Percentiles rank a stretch among this genome's conserved stretches.
Conservation (phyloP, 192 early-diverging fungal genomes). For the Gigaspora rosea region DNA sequence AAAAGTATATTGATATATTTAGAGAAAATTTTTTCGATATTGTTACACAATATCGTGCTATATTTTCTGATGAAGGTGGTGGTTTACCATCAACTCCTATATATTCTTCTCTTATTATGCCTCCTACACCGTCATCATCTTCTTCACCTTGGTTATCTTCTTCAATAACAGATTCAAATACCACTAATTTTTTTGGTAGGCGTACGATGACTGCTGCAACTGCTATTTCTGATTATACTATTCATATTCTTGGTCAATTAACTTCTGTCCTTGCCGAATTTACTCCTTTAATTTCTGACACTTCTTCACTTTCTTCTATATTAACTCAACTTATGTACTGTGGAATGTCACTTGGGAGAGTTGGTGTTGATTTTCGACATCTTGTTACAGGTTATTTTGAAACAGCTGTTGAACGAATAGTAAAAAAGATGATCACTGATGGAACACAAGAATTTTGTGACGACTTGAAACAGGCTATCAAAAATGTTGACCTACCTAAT, state of each 20-base stretch:
- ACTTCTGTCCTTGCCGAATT: conserved; percentile 66
- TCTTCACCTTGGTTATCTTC: conserved; percentile 29
- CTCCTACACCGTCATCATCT: not conserved
- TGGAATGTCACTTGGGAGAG: conserved; percentile 75
- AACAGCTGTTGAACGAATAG: conserved; percentile 56
- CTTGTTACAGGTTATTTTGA: conserved; percentile 64
- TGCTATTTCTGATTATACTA: conserved; percentile 27
- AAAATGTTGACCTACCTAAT: conserved; percentile 39
- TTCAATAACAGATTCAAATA: conserved; percentile 19
- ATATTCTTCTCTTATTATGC: conserved; percentile 11
- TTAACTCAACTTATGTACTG: conserved; percentile 81
- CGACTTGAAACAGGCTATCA: conserved; percentile 41
- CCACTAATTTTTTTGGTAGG: not conserved
- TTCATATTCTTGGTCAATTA: conserved; percentile 46
- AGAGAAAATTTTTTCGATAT: conserved; percentile 83
- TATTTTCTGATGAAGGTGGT: conserved; percentile 32
- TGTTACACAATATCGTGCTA: conserved; percentile 67
- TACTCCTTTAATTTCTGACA: conserved; percentile 63
- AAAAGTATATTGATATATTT: conserved; percentile 75
- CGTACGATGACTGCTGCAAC: not conserved
- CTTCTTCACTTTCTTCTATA: conserved; percentile 59
- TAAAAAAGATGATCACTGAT: conserved; percentile 49
- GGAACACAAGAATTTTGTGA: conserved; percentile 53
- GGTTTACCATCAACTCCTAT: conserved; percentile 14
- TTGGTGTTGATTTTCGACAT: conserved; percentile 76